These are phyloP conservation scores for Neoscytalidium dimidiatum DNA, from an alignment of 2,329 filamentous ascomycete genomes.

Conservation along the genomic window DNA sequence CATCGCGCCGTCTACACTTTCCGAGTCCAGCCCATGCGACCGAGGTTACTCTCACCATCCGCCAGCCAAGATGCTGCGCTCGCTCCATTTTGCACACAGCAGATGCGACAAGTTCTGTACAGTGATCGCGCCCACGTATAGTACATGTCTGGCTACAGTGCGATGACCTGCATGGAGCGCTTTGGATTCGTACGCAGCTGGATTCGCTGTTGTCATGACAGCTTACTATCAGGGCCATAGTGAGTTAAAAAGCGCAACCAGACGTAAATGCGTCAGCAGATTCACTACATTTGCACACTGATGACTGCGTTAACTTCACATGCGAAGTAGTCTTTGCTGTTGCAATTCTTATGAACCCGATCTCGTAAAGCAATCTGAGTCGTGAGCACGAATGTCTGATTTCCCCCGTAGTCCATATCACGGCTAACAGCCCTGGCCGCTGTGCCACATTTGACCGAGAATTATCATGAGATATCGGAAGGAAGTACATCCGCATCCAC, in stretches of 20 bases:
- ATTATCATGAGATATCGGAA: slow-evolving; percentile 2
- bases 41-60: neutral
- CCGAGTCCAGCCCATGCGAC: neutral
- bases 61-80: too few species aligned
- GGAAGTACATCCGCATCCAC: neutral
- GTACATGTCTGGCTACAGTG: neutral
- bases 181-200: too few species aligned
- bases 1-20: neutral
- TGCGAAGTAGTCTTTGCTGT: too few species aligned
- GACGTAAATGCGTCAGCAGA: too few species aligned
- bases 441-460: neutral
- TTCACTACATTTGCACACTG: too few species aligned
- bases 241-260: too few species aligned
- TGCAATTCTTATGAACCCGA: too few species aligned
- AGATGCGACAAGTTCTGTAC: neutral
- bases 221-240: too few species aligned
- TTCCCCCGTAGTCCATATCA: neutral
- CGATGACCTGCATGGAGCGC: neutral
- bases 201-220: too few species aligned
- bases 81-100: too few species aligned
- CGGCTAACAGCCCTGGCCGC: neutral
- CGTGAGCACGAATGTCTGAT: neutral
- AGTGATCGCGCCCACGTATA: neutral
- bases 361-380: neutral
- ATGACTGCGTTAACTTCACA: too few species aligned